Base-by-base conservation (phyloP, 139 green algal genomes). In the Micractinium sp. region DNA sequence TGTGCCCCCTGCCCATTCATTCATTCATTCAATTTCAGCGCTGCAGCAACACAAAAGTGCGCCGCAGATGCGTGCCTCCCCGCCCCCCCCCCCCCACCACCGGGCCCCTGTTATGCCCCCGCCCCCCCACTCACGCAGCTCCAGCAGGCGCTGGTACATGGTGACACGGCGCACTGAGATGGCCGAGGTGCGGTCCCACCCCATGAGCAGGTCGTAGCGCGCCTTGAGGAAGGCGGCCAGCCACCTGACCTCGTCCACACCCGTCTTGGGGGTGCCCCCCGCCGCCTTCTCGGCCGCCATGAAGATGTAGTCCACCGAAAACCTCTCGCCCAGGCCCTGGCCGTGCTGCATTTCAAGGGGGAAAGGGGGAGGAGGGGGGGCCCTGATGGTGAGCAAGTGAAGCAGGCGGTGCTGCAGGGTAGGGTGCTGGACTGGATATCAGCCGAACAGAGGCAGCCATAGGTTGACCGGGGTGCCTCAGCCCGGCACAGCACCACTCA, bases 271-370 rank as follows among this genome's bases (percentile, higher is more conserved):
- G 60, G 38, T 88, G 76, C 89, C 89, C 19, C 89, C 89, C 29
- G 33, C 77, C 56, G 83, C 83, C 83, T 81, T 80, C 29, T 79
- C 31, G 2, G 83, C 83, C 5, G 71, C 83, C 2, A 33, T 22
- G 2, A 92, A 36, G 33, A 92, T 92, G 79, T 90, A 89, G 29
- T 92, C 89, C 0, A 92, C 87, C 0, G 56, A 83, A 23, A 92
- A 90, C 66, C 82, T 73, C 66, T 87, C 76, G 77, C 31, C 33
- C 79, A 47, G 39, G 63, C 89, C 89, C 79, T 92, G 36, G 47
- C 89, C 89, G 67, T 92, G 89, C 83, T 87, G 83, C 66, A n/a
- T n/a, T n/a, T n/a, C n/a, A n/a, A n/a, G n/a, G n/a, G n/a, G n/a
- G n/a, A 27, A 23, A 41, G 36, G 16, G 3, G 76, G 20, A 2